These are phyloP conservation scores for Pichia nanzhaoensis DNA, from an alignment of 805 yeast genomes.

Conservation along the genomic window DNA sequence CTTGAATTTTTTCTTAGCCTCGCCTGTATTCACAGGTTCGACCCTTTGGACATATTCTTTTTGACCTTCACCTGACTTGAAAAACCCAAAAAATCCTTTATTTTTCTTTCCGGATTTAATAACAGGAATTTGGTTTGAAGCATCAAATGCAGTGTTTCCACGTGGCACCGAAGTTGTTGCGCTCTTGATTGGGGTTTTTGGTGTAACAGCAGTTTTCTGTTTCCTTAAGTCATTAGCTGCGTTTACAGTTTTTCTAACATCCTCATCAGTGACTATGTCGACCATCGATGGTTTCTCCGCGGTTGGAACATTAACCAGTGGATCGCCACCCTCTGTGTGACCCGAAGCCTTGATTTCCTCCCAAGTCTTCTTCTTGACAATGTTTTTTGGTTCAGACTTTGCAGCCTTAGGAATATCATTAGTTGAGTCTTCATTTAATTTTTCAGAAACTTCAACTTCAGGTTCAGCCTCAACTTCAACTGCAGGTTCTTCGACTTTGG, in stretches of 20 bases:
- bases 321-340: constrained; percentile 31
- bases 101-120: constrained; percentile 7
- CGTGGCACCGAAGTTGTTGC: too few relatives aligned
- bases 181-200: constrained; percentile 3
- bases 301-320: constrained; percentile 32
- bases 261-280: constrained; percentile 21
- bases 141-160: constrained; percentile 8
- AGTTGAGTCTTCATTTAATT: constrained; percentile 29
- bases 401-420: constrained; percentile 29
- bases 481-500: constrained; percentile 13
- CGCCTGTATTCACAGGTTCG: constrained; percentile 2
- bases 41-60: neutral
- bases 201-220: neutral
- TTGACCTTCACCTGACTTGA: constrained; percentile 1
- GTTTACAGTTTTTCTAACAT: constrained; percentile 13
- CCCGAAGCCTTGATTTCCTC: constrained; percentile 23
- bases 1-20: constrained; percentile 12
- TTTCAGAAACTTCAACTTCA: too few relatives aligned
- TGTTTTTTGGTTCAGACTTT: constrained; percentile 12
- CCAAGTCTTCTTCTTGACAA: constrained; percentile 25
- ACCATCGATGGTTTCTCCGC: constrained; percentile 34
- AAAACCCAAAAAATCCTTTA: constrained; percentile 11
- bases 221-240: constrained; percentile 1
- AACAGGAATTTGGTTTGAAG: constrained; percentile 9
- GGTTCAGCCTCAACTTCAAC: constrained; percentile 2